Percentiles rank a stretch among this genome's conserved stretches.
These are phyloP conservation scores for Fusarium decemcellulare DNA, from an alignment of 2,329 filamentous ascomycete genomes.

Conservation along the genomic window DNA sequence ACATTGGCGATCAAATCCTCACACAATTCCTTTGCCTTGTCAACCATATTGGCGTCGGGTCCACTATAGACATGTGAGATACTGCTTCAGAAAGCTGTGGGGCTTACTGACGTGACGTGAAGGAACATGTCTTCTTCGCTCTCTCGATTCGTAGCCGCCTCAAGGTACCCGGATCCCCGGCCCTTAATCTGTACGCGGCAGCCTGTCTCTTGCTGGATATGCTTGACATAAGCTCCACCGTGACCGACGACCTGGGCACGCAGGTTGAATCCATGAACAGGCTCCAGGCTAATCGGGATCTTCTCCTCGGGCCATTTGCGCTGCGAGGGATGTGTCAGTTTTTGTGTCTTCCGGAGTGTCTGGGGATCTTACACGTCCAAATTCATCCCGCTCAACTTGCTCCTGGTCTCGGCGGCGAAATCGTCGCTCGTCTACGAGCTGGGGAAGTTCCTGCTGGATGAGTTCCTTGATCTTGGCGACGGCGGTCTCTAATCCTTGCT, in stretches of 20 bases:
- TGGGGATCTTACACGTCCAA: constrained; percentile 80
- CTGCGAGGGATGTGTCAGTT: constrained; percentile 60
- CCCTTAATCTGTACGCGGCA: constrained; percentile 99
- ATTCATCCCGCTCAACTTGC: constrained; percentile 91
- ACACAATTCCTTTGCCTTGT: constrained; percentile 89
- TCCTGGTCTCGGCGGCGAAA: constrained; percentile 87
- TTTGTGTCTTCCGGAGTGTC: constrained; percentile 5
- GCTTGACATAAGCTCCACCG: constrained; percentile 95
- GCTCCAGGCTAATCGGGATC: constrained; percentile 91
- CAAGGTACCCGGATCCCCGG: constrained; percentile 93
- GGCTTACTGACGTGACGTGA: constrained; percentile 84
- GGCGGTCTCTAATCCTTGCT: constrained; percentile 91
- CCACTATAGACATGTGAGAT: constrained; percentile 71
- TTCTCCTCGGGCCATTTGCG: constrained; percentile 99
- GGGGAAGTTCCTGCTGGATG: constrained; percentile 96
- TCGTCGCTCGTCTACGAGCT: constrained; percentile 93
- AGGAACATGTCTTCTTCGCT: constrained; percentile 98
- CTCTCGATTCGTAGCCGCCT: constrained; percentile 88
- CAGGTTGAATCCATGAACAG: constrained; percentile 94
- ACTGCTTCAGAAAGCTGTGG: not conserved
- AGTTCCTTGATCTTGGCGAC: constrained; percentile 92
- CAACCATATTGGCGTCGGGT: constrained; percentile 88
- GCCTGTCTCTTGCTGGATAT: constrained; percentile 95
- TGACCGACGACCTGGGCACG: constrained; percentile 96
- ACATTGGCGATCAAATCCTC: constrained; percentile 90